These are phyloP conservation scores for Thermothelomyces thermophilus DNA, from an alignment of 2,329 filamentous ascomycete species.

Conservation along the genomic window DNA sequence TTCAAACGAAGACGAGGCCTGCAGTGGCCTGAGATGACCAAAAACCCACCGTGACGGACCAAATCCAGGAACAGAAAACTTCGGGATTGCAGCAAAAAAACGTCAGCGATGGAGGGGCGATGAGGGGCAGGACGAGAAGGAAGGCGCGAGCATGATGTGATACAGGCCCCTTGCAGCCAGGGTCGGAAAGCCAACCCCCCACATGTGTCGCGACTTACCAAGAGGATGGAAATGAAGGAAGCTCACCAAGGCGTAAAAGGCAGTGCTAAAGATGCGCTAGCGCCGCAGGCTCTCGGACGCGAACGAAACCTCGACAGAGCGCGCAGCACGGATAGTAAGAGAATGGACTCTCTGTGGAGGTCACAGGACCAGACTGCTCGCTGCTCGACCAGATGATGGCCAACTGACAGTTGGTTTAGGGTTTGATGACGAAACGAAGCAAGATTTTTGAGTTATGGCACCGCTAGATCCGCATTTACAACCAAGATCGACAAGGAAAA, in stretches of 20 bases:
- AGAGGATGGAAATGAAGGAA: slow-evolving; percentile 7
- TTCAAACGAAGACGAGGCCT: neutral
- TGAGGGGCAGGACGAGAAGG: neutral
- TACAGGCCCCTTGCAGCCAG: slow-evolving; percentile 4
- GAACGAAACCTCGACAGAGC: too few species aligned
- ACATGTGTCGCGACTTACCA: neutral
- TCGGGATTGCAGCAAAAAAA: neutral
- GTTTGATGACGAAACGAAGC: neutral
- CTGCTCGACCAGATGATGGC: too few species aligned
- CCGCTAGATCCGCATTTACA: too few species aligned
- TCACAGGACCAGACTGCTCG: too few species aligned
- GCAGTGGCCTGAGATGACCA: too few species aligned
- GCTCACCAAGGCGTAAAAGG: slow-evolving; percentile 1
- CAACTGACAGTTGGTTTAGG: neutral
- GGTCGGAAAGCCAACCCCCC: neutral
- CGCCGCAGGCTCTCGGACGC: too few species aligned
- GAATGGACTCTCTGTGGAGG: too few species aligned
- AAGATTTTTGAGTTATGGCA: neutral
- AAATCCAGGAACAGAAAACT: neutral
- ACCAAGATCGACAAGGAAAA: neutral
- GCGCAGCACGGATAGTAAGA: too few species aligned
- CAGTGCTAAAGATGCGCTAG: too few species aligned
- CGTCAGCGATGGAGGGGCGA: neutral
- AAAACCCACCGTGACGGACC: too few species aligned
- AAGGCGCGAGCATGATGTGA: neutral